Base-by-base conservation (phyloP, 805 yeast species). In the Yarrowia sp. region DNA sequence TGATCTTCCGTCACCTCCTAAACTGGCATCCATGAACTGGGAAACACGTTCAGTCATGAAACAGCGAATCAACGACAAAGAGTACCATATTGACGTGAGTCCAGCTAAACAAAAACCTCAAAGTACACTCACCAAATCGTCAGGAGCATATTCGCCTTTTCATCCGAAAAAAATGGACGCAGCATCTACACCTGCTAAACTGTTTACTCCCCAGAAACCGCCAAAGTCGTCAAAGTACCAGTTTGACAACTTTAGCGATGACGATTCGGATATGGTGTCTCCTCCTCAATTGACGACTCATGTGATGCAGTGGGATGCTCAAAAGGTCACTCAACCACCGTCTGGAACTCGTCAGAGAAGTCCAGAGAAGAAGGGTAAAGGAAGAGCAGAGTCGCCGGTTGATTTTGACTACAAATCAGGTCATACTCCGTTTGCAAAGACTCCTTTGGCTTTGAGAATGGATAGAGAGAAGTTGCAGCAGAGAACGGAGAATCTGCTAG, bases 261-360 rank as follows among this genome's bases (percentile, higher is more conserved):
- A 45, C 58, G 58, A 47, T 9, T 44, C 58, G 31, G 65, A 53
- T 66, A 73, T 48, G 67, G 67, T 38, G 66, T 68, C 65, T 53
- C 69, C 61, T 10, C 67, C 41, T 45, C 69, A 13, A 60, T 47
- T 42, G 67, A 65, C 58, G 65, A 65, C 64, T 9, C 67, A 28
- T 57, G 65, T 18, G 53, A 63, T 18, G 15, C 65, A 39, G 18
- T 65, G 41, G 66, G 64, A 33, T 22, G 28, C 28, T 22, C 28
- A 22, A 22, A 22, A 22, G 28, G 28, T 22, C 4, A 22, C 28
- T 22, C 50, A 68, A 13, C 68, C 70, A 22, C 61, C 61, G 9
- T 55, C 61, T 3, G 61, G 47, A 3, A 11, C 47, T 4, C 31
- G 61, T 1, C 47, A 55, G 22, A 15, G 61, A 22, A 39, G 47